Base-by-base conservation (phyloP, 2,329 filamentous ascomycete species). In the Fusarium nelsonii region DNA sequence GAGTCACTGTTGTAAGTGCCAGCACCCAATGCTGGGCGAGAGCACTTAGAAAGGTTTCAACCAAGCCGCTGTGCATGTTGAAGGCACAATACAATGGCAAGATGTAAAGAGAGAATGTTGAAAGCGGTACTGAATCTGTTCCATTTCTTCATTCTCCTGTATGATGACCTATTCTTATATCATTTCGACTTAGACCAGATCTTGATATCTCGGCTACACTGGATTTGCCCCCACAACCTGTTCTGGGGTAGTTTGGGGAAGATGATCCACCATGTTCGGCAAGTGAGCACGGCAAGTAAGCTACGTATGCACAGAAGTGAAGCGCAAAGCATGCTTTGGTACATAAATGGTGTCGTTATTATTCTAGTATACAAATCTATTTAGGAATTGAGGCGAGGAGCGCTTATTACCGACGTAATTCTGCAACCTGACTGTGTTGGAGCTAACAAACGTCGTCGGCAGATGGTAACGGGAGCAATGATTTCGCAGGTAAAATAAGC, bases 31-130 rank as follows among this genome's bases (percentile, higher is more conserved):
- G 70, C 18, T 68, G 62, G 32, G 56, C 44, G n/a, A 74, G 56
- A 9, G 34, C 33, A 14, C 37, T 44, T 8, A 73, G 18, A 4
- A 74, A 49, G 3, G 72, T 70, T 57, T 65, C 70, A 34, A 74
- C 33, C 15, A 74, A 46, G 44, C 72, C 70, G 55, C 58, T 48
- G 55, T 74, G 51, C 72, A 73, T 74, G 61, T 60, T 74, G 70
- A 72, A 61, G 58, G 44, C 28, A 55, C 45, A 45, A 40, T 33
- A 39, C 36, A 36, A 20, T 39, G 44, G 18, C 36, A 34, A 37
- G 16, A 39, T 51, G n/a, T 9, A 5, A n/a, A 30, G 5, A 28
- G 4, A 39, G 18, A 16, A n/a, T 45, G 55, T 67, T 67, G 52
- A 69, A 44, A 4, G 45, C 16, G 16, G 11, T 12, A 26, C n/a